Percentiles rank a stretch among this genome's conserved stretches.
Evolutionary conservation across 2,329 filamentous ascomycete genomes (phyloP).

Genomic region (Penicillium sp.): DNA sequence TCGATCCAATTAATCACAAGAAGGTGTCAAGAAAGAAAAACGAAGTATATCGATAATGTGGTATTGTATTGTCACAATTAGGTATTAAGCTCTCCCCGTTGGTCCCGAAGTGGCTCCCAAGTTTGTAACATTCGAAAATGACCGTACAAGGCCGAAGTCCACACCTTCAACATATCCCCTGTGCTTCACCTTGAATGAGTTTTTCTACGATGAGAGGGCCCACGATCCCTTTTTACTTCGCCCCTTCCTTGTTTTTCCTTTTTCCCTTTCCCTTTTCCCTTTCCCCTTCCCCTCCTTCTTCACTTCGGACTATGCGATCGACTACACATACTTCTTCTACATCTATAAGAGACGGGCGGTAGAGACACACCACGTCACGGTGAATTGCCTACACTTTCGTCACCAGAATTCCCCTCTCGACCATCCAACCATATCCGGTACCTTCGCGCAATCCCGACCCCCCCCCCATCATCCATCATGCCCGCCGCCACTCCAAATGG

Average conservation of each 20-base stretch:
- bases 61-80: not conserved
- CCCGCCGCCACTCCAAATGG: constrained; percentile 34
- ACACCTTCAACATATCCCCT: constrained; percentile 16
- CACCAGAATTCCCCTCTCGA: constrained; percentile 8
- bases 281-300: constrained; percentile 15
- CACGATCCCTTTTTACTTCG: constrained; percentile 29
- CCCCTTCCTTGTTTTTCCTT: constrained; percentile 15
- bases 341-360: constrained; percentile 26
- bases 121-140: not conserved
- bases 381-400: constrained; percentile 12
- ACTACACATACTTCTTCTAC: constrained; percentile 33
- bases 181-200: constrained; percentile 11
- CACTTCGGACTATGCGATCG: constrained; percentile 32
- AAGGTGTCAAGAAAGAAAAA: not conserved
- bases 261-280: constrained; percentile 17
- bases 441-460: not conserved
- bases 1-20: too few species aligned
- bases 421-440: constrained; percentile 6
- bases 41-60: not conserved
- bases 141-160: constrained; percentile 6
- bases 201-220: constrained; percentile 17
- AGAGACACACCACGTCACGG: constrained; percentile 25
- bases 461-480: constrained; percentile 17
- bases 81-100: not conserved
- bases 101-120: not conserved